Base-by-base conservation (phyloP, 805 yeast species). In the Metschnikowia anglica region DNA sequence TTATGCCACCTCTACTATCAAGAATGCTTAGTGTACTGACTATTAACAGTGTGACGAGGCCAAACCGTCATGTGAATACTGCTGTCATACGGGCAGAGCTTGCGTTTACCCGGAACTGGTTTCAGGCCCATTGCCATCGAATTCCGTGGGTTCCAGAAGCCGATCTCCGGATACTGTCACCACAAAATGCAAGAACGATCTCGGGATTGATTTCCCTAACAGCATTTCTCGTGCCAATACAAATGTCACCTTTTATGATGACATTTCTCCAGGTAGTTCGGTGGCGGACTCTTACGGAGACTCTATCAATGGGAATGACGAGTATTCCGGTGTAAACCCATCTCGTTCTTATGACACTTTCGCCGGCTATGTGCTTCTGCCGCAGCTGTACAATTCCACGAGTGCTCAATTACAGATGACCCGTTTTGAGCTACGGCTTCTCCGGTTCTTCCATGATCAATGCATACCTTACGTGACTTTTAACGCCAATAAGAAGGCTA, bases 31-130 rank as follows among this genome's bases (percentile, higher is more conserved):
- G 9, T 9, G 10, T 26, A 25, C 31, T 26, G 17, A 49, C 56
- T 53, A 53, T 55, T n/a, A 15, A 19, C 25, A 64, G 68, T 65
- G 70, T 38, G 49, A 61, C 38, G 70, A 63, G 36, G 55, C 46
- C 9, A 54, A 49, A 41, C 70, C 70, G 3, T 25, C 38, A 8
- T 65, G 70, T 46, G 70, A 65, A 31, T 65, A 65, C 45, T 65
- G 70, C 28, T 27, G 27, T 3, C 62, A 62, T 41, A 61, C 67
- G 3, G 46, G 49, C 13, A 44, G 66, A 3, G 37, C 39, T 2
- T 65, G 69, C 38, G 39, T 44, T 2, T 65, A 65, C 37, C 60
- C 57, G 2, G 34, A 30, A 9, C 25, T 24, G 17, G 18, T 19
- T 32, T 19, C 33, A 2, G 16, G 7, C 8, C 33, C 19, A 8